Evolutionary conservation across 306 rosid genomes (phyloP).

Genomic region (Trifolium repens): DNA sequence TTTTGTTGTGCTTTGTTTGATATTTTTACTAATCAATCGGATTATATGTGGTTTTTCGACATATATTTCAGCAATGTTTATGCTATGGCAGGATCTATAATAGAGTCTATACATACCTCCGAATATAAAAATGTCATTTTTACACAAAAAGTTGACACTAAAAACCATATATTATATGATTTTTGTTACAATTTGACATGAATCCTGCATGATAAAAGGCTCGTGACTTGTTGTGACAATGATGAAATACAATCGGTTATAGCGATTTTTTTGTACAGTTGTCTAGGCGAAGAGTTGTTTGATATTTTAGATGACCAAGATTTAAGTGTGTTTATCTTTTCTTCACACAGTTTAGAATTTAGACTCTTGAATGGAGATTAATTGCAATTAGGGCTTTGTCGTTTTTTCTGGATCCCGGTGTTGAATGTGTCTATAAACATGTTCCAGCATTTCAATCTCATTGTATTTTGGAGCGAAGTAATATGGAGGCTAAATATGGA

Average conservation of each 20-base stretch:
- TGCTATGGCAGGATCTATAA: background rate
- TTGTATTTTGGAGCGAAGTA: slow-evolving; percentile 5
- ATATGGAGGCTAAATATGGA: background rate
- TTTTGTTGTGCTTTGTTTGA: too few species aligned
- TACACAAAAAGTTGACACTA: too few species aligned
- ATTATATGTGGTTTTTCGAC: background rate
- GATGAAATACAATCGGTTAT: background rate
- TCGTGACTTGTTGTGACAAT: background rate
- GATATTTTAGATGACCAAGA: background rate
- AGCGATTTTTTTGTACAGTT: background rate
- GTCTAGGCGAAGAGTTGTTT: background rate
- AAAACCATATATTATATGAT: too few species aligned
- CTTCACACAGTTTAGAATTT: background rate
- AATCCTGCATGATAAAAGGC: background rate
- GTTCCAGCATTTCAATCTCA: background rate
- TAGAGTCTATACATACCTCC: background rate
- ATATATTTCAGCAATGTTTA: background rate
- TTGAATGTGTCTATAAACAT: background rate
- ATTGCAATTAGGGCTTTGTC: background rate
- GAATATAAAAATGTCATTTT: too few species aligned
- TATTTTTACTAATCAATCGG: background rate
- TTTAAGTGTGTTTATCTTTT: slow-evolving; percentile 8
- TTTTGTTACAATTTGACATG: background rate
- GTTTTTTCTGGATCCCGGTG: slow-evolving; percentile 2
- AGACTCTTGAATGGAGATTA: background rate